Evolutionary conservation across 495 filamentous ascomycete genomes (phyloP).

Genomic region (Lophium mytilinum): DNA sequence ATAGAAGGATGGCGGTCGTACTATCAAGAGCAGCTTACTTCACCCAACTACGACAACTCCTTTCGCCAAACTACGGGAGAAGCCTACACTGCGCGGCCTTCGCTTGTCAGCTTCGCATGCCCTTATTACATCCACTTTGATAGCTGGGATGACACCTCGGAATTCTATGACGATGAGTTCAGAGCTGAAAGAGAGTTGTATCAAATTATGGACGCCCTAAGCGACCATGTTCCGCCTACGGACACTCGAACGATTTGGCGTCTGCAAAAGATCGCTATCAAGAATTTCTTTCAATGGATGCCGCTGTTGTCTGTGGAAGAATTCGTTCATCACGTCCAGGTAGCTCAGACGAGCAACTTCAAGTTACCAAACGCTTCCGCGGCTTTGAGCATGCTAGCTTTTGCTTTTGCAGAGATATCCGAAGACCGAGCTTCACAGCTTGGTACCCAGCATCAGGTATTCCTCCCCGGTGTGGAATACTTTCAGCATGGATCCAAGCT

Average conservation of each 20-base stretch:
- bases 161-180: slow-evolving; percentile 20
- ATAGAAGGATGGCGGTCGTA: not conserved
- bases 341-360: slow-evolving; percentile 3
- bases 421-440: slow-evolving; percentile 11
- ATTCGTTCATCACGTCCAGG: slow-evolving; percentile 2
- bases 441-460: not conserved
- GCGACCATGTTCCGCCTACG: not conserved
- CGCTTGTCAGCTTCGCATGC: slow-evolving; percentile 11
- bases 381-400: slow-evolving; percentile 9
- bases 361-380: not conserved
- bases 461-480: slow-evolving; percentile 10
- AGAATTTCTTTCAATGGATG: slow-evolving; percentile 20
- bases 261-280: slow-evolving; percentile 16
- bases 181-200: slow-evolving; percentile 8
- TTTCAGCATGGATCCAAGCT: slow-evolving; percentile 13
- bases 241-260: slow-evolving; percentile 10
- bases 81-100: slow-evolving; percentile 15
- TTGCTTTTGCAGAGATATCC: slow-evolving; percentile 14
- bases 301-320: slow-evolving; percentile 13
- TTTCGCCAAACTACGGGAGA: slow-evolving; percentile 20
- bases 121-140: slow-evolving; percentile 16
- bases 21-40: not conserved
- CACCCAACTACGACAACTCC: slow-evolving; percentile 13
- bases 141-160: slow-evolving; percentile 19
- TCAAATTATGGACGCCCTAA: slow-evolving; percentile 9